phyloP scores from a whole-genome alignment of 768 basidiomycete species.

The Macrolepiota dolichaula region DNA sequence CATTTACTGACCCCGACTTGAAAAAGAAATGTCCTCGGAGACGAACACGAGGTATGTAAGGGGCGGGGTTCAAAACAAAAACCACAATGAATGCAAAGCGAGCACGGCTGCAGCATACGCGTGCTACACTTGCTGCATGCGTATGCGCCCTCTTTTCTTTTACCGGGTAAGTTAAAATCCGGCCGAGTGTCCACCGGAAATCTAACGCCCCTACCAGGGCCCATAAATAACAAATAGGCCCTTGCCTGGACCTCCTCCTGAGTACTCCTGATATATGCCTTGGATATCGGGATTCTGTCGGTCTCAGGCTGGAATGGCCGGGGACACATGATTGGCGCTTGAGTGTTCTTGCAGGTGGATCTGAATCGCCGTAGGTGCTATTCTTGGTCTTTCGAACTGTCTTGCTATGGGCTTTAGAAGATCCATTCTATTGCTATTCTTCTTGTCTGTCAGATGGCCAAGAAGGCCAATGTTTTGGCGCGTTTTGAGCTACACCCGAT shows the following conservation, averaged over 20 bases:
- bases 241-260: constrained; percentile 64
- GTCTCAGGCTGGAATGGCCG: constrained; percentile 18
- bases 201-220: constrained; percentile 32
- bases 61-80: too few species aligned
- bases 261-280: constrained; percentile 72
- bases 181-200: constrained; percentile 1
- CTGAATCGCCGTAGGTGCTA: constrained; percentile 64
- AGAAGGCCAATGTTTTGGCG: constrained; percentile 70
- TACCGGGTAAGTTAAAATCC: constrained; percentile 46
- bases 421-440: constrained; percentile 79
- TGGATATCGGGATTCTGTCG: constrained; percentile 73
- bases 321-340: background rate
- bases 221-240: constrained; percentile 78
- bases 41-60: too few species aligned
- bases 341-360: constrained; percentile 48
- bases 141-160: too few species aligned
- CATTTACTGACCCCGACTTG: background rate
- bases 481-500: constrained; percentile 85
- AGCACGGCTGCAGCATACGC: constrained; percentile 69
- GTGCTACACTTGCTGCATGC: constrained; percentile 44
- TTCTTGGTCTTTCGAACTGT: constrained; percentile 67
- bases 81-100: constrained; percentile 65
- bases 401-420: constrained; percentile 79
- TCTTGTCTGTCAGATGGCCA: constrained; percentile 76
- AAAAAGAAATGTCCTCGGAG: too few species aligned